A percentile compares a stretch with the other conserved stretches of the same genome.
Evolutionary conservation across 106 monocot species (phyloP).

Genomic region (Iris macrosiphon): DNA sequence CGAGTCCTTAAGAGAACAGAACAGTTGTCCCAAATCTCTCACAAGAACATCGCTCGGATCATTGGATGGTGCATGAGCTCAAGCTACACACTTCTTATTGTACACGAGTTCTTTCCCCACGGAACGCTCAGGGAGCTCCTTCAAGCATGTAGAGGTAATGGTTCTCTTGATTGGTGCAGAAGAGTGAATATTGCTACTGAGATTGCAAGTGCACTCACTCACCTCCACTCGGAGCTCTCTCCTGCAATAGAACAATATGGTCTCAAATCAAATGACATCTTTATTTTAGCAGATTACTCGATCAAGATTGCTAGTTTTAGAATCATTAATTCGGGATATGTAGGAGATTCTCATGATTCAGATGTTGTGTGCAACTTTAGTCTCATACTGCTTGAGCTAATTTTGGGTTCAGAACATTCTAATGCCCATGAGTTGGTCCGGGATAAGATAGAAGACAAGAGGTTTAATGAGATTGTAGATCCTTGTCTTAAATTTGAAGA

Average conservation of each 20-base stretch:
- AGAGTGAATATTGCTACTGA: conserved; percentile 67
- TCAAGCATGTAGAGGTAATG: conserved; percentile 12
- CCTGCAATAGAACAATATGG: conserved; percentile 36
- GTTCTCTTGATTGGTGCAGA: conserved; percentile 46
- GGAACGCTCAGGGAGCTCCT: conserved; percentile 51
- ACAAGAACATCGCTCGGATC: conserved; percentile 52
- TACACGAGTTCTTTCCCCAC: conserved; percentile 54
- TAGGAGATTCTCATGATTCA: conserved; percentile 17
- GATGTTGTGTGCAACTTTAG: conserved; percentile 51
- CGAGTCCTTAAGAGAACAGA: conserved; percentile 41
- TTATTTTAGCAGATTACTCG: conserved; percentile 28
- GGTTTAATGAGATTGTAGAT: conserved; percentile 65
- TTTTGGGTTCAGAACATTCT: conserved; percentile 34
- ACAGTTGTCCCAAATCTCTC: conserved; percentile 44
- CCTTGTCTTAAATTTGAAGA: conserved; percentile 36
- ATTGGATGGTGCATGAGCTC: conserved; percentile 65
- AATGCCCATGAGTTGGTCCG: conserved; percentile 20
- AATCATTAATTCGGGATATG: conserved; percentile 26
- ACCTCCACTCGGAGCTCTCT: conserved; percentile 42
- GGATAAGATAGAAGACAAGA: conserved; percentile 40
- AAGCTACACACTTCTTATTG: conserved; percentile 42
- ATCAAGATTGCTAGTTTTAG: conserved; percentile 57
- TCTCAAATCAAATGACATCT: conserved; percentile 59
- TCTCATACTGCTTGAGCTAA: conserved; percentile 53
- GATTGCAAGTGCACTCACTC: conserved; percentile 54